phyloP scores from a whole-genome alignment of 2,329 filamentous ascomycete species.

The Ophiostoma triangulosporum region DNA sequence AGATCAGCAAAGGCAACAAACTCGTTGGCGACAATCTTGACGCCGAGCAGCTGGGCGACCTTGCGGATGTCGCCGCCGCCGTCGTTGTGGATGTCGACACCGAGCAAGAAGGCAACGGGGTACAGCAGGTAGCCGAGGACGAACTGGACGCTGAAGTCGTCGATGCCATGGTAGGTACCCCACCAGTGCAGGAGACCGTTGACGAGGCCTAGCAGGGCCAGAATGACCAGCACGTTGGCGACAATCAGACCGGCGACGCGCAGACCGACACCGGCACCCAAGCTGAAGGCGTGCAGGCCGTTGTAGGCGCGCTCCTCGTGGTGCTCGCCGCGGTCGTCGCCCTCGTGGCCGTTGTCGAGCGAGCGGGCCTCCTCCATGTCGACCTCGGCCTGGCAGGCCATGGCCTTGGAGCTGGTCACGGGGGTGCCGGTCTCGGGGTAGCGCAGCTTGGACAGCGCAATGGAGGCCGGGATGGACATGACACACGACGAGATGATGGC shows the following conservation, averaged over 20 bases:
- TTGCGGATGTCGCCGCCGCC: constrained; percentile 47
- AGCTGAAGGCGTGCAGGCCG: constrained; percentile 70
- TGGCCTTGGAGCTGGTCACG: constrained; percentile 61
- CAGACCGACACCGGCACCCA: constrained; percentile 72
- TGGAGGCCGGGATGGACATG: constrained; percentile 86
- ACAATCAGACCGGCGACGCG: constrained; percentile 79
- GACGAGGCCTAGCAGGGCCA: constrained; percentile 59
- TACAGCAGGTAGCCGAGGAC: constrained; percentile 69
- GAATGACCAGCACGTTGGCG: constrained; percentile 68
- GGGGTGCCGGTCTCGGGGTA: constrained; percentile 83
- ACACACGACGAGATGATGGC: constrained; percentile 83
- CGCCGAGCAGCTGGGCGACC: constrained; percentile 61
- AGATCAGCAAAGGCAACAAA: constrained; percentile 50
- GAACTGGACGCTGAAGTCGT: constrained; percentile 58
- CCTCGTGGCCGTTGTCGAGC: neutral
- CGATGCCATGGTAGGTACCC: constrained; percentile 61
- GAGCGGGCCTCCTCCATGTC: neutral
- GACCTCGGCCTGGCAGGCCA: neutral
- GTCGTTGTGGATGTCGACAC: constrained; percentile 46
- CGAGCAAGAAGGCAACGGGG: constrained; percentile 67
- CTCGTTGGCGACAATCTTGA: constrained; percentile 80
- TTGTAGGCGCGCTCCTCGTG: constrained; percentile 43
- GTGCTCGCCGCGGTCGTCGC: constrained; percentile 1
- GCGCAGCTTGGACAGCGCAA: constrained; percentile 79
- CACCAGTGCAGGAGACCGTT: constrained; percentile 75